Evolutionary conservation across 805 yeast species (phyloP).

Genomic region (Ogataea parapolymorpha): DNA sequence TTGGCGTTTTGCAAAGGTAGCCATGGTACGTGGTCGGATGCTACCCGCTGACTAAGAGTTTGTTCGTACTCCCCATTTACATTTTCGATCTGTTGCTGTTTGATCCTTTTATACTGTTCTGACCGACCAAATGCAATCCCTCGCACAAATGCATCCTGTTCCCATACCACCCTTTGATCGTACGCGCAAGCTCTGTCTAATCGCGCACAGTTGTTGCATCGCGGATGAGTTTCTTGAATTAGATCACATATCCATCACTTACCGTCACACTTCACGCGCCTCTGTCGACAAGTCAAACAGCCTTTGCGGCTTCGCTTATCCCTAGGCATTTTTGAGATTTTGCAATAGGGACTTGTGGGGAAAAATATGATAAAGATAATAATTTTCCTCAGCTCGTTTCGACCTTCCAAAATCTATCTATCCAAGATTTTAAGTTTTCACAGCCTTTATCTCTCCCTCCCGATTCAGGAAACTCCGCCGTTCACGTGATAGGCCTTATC

Average conservation of each 20-base stretch:
- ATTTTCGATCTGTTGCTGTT: not conserved
- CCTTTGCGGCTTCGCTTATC: slow-evolving; percentile 38
- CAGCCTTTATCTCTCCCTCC: not conserved
- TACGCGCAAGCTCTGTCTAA: slow-evolving; percentile 23
- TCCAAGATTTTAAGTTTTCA: not conserved
- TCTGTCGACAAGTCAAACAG: slow-evolving; percentile 46
- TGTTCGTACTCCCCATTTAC: not conserved
- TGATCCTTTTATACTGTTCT: slow-evolving; percentile 14
- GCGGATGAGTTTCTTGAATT: slow-evolving; percentile 28
- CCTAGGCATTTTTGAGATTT: not conserved
- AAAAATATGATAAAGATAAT: not conserved
- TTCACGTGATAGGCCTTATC: not conserved
- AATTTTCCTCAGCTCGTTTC: not conserved
- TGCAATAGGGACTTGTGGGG: not conserved
- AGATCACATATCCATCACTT: not conserved
- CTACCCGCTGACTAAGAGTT: not conserved
- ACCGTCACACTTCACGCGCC: slow-evolving; percentile 47
- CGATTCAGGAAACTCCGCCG: not conserved
- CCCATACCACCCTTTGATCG: slow-evolving; percentile 26
- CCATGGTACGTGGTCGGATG: not conserved
- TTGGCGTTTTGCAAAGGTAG: not conserved
- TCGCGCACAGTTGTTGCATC: slow-evolving; percentile 31
- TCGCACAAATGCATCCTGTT: slow-evolving; percentile 35
- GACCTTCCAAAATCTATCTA: not conserved
- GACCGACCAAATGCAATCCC: slow-evolving; percentile 40